Base-by-base conservation (phyloP, 2,329 filamentous ascomycete species). In the Aspergillus quadrilineatus region DNA sequence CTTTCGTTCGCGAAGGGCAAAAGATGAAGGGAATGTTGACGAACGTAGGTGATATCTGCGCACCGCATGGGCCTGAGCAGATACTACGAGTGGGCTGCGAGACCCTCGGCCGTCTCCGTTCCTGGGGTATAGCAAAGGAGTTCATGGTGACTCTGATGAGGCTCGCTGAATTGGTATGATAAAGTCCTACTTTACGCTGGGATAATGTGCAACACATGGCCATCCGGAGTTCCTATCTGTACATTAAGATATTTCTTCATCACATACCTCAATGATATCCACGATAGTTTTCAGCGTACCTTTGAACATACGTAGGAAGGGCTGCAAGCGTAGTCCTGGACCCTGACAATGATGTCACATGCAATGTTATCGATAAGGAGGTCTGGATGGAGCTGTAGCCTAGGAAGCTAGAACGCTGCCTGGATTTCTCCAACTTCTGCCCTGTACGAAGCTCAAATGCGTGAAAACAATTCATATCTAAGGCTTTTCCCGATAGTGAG, bases 31-130 rank as follows among this genome's bases (percentile, higher is more conserved):
- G 77, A 0, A 76, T 80, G 57, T 73, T 85, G 7, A 78, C 75
- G 7, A 80, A 80, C 3, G 80, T 84, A 1, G 82, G 82, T 0
- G 77, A 84, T 62, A 69, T 83, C 4, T 79, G 74, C 61, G 65
- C 63, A 4, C 55, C 60, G 2, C 64, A 70, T 41, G 76, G 77
- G 1, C 73, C 77, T 4, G 66, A 71, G 52, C 64, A 70, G 32
- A 67, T 76, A 2, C 50, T 79, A 28, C 62, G 62, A 4, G 71
- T 76, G 58, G 77, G 76, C 3, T 72, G 69, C 56, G 73, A 72
- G 45, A 68, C 71, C 0, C 58, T 79, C n/a, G 61, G 60, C n/a
- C 57, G 65, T 12, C 55, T 72, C 42, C 64, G 53, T 9, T 69
- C 72, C 4, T 76, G 74, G 74, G 70, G 72, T 12, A 62, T 72